phyloP scores from a whole-genome alignment of 2,329 filamentous ascomycete species.

The Paecilomyces variotii region DNA sequence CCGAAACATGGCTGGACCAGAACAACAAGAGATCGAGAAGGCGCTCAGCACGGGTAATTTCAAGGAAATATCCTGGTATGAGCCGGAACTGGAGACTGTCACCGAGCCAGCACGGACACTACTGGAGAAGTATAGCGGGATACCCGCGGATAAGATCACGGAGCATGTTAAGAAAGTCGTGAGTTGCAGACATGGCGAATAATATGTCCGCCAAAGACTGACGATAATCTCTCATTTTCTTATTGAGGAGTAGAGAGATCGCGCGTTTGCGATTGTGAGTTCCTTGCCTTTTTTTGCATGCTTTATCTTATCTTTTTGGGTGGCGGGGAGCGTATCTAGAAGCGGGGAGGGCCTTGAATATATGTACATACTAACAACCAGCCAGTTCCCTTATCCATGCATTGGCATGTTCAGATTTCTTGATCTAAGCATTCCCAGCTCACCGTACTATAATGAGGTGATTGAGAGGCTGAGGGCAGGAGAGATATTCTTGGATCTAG shows the following conservation, averaged over 20 bases:
- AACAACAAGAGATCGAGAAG: not conserved
- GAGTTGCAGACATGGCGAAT: not conserved
- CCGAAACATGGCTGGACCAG: not conserved
- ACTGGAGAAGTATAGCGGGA: not conserved
- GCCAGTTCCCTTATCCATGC: conserved; percentile 4
- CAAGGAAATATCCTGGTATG: not conserved
- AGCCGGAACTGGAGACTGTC: not conserved
- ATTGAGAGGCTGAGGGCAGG: conserved; percentile 8
- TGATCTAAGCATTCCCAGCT: conserved; percentile 1
- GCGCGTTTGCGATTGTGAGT: not conserved
- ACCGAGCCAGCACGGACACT: not conserved
- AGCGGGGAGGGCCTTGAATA: not conserved
- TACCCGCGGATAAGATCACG: not conserved
- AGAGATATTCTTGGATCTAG: conserved; percentile 7
- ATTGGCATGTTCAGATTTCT: conserved; percentile 5
- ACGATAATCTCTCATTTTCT: not conserved
- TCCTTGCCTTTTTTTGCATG: not conserved
- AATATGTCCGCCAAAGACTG: not conserved
- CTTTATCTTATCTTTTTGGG: not conserved
- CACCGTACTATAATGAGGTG: conserved; percentile 6
- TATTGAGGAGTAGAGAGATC: conserved; percentile 11
- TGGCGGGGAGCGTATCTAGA: not conserved
- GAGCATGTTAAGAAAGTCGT: not conserved
- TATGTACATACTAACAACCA: not conserved
- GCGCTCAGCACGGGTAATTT: not conserved